phyloP scores from a whole-genome alignment of 768 basidiomycete species.

The Suillus occidentalis region DNA sequence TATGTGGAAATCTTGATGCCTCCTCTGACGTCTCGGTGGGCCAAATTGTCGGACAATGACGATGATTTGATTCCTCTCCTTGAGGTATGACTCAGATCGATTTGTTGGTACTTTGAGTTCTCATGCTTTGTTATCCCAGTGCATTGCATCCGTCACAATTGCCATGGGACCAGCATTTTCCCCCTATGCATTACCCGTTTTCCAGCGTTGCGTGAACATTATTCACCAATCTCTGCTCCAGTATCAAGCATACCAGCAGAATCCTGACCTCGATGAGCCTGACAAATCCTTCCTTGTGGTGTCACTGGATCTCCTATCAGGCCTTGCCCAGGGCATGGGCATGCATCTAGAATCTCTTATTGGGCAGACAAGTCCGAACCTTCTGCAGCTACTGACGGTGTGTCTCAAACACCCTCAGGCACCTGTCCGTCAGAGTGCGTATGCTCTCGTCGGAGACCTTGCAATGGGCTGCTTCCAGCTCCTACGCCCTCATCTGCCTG shows the following conservation, averaged over 20 bases:
- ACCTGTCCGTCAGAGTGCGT: slow-evolving; percentile 92
- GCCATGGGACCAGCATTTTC: slow-evolving; percentile 89
- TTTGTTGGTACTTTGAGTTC: not conserved
- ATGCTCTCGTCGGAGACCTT: slow-evolving; percentile 97
- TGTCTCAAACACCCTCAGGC: slow-evolving; percentile 97
- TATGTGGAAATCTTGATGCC: slow-evolving; percentile 98
- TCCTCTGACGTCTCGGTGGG: slow-evolving; percentile 86
- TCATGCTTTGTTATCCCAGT: slow-evolving; percentile 48
- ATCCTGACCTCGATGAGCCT: slow-evolving; percentile 90
- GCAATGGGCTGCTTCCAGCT: slow-evolving; percentile 94
- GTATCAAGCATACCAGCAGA: slow-evolving; percentile 86
- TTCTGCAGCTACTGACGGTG: slow-evolving; percentile 78
- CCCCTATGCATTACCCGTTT: slow-evolving; percentile 87
- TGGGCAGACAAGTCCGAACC: slow-evolving; percentile 64
- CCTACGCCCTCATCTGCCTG: slow-evolving; percentile 81
- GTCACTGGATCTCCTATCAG: slow-evolving; percentile 94
- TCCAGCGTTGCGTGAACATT: slow-evolving; percentile 85
- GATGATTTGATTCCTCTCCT: slow-evolving; percentile 92
- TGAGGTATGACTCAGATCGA: slow-evolving; percentile 61
- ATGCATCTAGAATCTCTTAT: slow-evolving; percentile 75
- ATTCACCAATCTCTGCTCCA: slow-evolving; percentile 80
- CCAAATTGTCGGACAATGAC: slow-evolving; percentile 87
- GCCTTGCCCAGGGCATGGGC: slow-evolving; percentile 91
- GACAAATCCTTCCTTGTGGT: slow-evolving; percentile 98
- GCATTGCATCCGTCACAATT: slow-evolving; percentile 95